These are phyloP conservation scores for Schizophyllum amplum DNA, from an alignment of 1,284 basidiomycete genomes.

Conservation along the genomic window DNA sequence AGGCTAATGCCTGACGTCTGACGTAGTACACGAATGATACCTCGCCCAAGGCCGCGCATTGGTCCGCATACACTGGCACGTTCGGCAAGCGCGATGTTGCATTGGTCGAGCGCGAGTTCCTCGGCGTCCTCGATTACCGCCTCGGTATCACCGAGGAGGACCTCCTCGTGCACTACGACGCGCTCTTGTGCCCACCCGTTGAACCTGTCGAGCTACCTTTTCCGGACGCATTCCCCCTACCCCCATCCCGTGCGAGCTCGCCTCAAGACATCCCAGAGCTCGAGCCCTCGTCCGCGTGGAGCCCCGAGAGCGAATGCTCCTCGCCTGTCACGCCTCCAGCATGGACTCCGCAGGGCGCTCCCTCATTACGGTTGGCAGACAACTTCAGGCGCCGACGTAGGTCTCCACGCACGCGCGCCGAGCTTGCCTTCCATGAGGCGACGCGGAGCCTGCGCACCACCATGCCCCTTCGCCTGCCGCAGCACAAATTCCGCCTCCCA, in stretches of 20 bases:
- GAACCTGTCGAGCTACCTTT: background rate
- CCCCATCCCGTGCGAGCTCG: background rate
- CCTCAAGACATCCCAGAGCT: background rate
- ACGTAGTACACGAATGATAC: constrained; percentile 47
- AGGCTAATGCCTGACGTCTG: background rate
- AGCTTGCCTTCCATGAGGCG: background rate
- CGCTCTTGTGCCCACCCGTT: background rate
- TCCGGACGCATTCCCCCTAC: background rate
- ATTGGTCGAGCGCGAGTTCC: constrained; percentile 53
- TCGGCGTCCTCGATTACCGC: constrained; percentile 50
- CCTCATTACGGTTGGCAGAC: no score
- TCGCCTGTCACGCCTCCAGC: background rate
- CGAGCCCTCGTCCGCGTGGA: background rate
- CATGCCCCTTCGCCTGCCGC: background rate
- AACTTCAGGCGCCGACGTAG: background rate
- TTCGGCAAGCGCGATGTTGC: constrained; percentile 56
- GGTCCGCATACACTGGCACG: constrained; percentile 51
- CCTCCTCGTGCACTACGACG: constrained; percentile 36
- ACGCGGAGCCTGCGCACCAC: background rate
- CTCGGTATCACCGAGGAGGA: constrained; percentile 41
- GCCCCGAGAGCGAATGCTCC: background rate
- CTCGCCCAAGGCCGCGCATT: constrained; percentile 53
- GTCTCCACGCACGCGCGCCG: background rate
- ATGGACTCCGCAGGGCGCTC: background rate
- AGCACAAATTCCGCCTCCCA: background rate